Conservation (phyloP, 1,284 basidiomycete genomes). For the Polyporus tsugae region DNA sequence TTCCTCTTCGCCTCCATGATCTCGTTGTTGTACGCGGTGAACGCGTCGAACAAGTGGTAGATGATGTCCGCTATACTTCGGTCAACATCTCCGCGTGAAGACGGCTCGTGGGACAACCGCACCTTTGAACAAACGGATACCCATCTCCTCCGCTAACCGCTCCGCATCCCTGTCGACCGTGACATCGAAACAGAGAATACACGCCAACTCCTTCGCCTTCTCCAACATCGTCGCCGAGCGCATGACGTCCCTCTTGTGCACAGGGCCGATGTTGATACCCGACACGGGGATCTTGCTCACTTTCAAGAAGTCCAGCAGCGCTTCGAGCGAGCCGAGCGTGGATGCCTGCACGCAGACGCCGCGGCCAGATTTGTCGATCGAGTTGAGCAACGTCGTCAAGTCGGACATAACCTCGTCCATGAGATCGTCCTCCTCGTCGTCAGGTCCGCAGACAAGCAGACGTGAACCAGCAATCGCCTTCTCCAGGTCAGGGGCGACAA, state of each 20-base stretch:
- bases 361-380: constrained; percentile 93
- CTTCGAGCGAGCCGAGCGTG: constrained; percentile 97
- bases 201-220: constrained; percentile 94
- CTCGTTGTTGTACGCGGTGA: constrained; percentile 95
- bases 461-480: constrained; percentile 99
- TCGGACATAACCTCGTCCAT: constrained; percentile 98
- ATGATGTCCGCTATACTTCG: constrained; percentile 86
- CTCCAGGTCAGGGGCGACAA: constrained; percentile 95
- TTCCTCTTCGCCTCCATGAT: constrained; percentile 92
- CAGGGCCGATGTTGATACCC: constrained; percentile 98
- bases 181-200: constrained; percentile 98
- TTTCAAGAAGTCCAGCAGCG: constrained; percentile 95
- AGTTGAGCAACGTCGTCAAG: constrained; percentile 89
- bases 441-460: constrained; percentile 89
- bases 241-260: constrained; percentile 97
- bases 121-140: constrained; percentile 95
- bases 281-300: constrained; percentile 97
- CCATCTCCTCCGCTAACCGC: constrained; percentile 91
- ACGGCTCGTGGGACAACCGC: constrained; percentile 23
- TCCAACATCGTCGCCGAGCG: constrained; percentile 95
- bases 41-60: constrained; percentile 98
- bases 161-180: constrained; percentile 94
- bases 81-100: constrained; percentile 6
- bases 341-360: constrained; percentile 99
- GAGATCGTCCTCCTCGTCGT: constrained; percentile 96